Percentiles rank a stretch among this genome's conserved stretches.
phyloP scores from a whole-genome alignment of 1,284 basidiomycete species.

The Ceratobasidium papillatum region DNA sequence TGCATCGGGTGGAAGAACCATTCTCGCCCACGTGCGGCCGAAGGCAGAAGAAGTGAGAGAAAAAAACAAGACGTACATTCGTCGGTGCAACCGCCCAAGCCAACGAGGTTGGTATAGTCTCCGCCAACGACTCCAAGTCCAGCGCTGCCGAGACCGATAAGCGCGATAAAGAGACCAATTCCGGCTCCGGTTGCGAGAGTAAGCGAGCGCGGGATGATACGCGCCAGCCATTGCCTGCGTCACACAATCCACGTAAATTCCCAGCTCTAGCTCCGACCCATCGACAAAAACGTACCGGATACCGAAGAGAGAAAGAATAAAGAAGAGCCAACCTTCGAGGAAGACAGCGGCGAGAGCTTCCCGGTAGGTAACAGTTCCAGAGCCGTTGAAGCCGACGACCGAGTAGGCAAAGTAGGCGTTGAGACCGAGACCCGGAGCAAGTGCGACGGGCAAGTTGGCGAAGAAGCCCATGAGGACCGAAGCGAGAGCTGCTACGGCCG shows the following conservation, averaged over 20 bases:
- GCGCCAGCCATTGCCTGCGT: constrained; percentile 78
- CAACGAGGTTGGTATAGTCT: constrained; percentile 73
- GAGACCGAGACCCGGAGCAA: constrained; percentile 57
- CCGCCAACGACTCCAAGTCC: constrained; percentile 85
- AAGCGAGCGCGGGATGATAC: constrained; percentile 87
- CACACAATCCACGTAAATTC: background rate
- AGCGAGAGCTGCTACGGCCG: constrained; percentile 77
- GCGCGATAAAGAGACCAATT: constrained; percentile 83
- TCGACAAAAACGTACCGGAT: constrained; percentile 59
- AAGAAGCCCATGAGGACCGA: constrained; percentile 84
- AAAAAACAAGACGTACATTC: constrained; percentile 54
- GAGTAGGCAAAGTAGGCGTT: constrained; percentile 94
- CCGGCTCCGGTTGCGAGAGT: constrained; percentile 86
- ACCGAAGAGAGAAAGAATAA: constrained; percentile 82
- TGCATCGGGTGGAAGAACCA: constrained; percentile 1
- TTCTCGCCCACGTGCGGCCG: constrained; percentile 7
- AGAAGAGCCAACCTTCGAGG: constrained; percentile 88
- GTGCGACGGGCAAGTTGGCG: constrained; percentile 84
- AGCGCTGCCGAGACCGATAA: constrained; percentile 60
- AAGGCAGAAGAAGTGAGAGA: background rate
- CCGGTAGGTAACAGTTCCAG: constrained; percentile 76
- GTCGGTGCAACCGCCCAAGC: constrained; percentile 79
- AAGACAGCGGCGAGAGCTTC: constrained; percentile 91
- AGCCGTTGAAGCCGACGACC: constrained; percentile 83
- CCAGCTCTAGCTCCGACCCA: background rate